These are phyloP conservation scores for Penicillium herquei DNA, from an alignment of 495 filamentous ascomycete species.

Conservation along the genomic window DNA sequence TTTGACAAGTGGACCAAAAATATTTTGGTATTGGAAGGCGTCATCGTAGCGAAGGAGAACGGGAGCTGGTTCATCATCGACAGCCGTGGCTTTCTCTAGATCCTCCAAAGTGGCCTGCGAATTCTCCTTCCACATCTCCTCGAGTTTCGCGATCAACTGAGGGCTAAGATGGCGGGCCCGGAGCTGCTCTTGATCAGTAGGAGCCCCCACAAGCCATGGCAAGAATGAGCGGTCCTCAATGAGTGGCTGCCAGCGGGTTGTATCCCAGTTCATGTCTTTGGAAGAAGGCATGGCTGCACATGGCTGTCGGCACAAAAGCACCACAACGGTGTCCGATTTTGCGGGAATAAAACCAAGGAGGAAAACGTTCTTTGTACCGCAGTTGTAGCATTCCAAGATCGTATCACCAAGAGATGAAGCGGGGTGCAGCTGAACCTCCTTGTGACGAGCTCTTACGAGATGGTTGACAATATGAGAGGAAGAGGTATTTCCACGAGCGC, in stretches of 20 bases:
- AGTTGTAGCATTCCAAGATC: conserved; percentile 98
- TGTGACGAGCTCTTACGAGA: conserved; percentile 93
- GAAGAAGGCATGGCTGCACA: conserved; percentile 91
- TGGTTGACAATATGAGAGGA: conserved; percentile 99
- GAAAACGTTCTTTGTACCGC: conserved; percentile 98
- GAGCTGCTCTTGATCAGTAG: conserved; percentile 93
- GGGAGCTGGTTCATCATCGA: conserved; percentile 92
- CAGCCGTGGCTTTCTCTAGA: conserved; percentile 87
- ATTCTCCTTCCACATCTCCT: conserved; percentile 99
- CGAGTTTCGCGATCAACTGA: conserved; percentile 93
- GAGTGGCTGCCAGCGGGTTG: conserved; percentile 93
- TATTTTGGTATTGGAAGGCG: conserved; percentile 98
- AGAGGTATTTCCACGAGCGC: conserved; percentile 91
- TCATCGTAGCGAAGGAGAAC: conserved; percentile 95
- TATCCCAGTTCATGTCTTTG: conserved; percentile 99
- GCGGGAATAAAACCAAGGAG: conserved; percentile 99
- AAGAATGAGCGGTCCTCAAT: conserved; percentile 97
- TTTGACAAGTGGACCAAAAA: conserved; percentile 96
- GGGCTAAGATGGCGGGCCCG: conserved; percentile 91
- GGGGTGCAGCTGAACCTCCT: conserved; percentile 97
- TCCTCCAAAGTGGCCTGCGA: conserved; percentile 85
- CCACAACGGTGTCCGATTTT: conserved; percentile 97
- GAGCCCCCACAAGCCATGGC: conserved; percentile 86
- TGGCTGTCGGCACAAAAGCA: conserved; percentile 93
- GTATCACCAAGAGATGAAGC: conserved; percentile 95